These are phyloP conservation scores for Fistulifera pelliculosa DNA, from an alignment of 108 stramenopile genomes.

Conservation along the genomic window DNA sequence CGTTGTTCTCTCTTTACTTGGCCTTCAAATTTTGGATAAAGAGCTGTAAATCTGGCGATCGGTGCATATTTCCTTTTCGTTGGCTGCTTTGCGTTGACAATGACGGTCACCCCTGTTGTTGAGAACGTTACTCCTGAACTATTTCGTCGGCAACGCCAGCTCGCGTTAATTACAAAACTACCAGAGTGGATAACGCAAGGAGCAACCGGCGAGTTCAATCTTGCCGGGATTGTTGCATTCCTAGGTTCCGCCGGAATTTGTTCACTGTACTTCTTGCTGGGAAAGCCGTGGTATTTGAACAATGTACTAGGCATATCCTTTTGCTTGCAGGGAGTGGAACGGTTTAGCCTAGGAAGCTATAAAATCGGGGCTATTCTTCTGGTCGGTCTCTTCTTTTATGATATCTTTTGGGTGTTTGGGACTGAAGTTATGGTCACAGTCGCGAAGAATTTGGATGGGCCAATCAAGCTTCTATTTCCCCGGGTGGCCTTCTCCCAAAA, in stretches of 20 bases:
- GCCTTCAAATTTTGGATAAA: slow-evolving; percentile 94
- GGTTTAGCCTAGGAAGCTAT: slow-evolving; percentile 87
- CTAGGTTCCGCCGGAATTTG: slow-evolving; percentile 35
- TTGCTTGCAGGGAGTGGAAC: slow-evolving; percentile 85
- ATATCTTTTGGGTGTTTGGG: slow-evolving; percentile 91
- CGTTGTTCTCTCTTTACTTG: slow-evolving; percentile 83
- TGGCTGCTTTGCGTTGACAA: slow-evolving; percentile 52
- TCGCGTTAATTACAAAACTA: slow-evolving; percentile 49
- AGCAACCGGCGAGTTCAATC: slow-evolving; percentile 51
- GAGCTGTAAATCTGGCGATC: slow-evolving; percentile 89
- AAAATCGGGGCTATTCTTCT: slow-evolving; percentile 94
- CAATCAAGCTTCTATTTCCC: slow-evolving; percentile 96
- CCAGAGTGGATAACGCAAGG: slow-evolving; percentile 50
- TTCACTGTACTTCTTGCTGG: slow-evolving; percentile 52
- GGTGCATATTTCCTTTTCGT: slow-evolving; percentile 82
- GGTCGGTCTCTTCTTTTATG: slow-evolving; percentile 95
- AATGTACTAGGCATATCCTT: slow-evolving; percentile 94
- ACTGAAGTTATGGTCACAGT: slow-evolving; percentile 94
- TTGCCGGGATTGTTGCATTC: slow-evolving; percentile 41
- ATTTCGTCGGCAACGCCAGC: slow-evolving; percentile 21
- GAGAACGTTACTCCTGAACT: slow-evolving; percentile 15
- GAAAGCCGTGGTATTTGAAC: slow-evolving; percentile 93
- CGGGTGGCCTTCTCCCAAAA: slow-evolving; percentile 33
- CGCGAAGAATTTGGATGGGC: slow-evolving; percentile 91
- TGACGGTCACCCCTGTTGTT: slow-evolving; percentile 42